Evolutionary conservation across 768 basidiomycete genomes (phyloP).

Genomic region (Panaeolus cyanescens): DNA sequence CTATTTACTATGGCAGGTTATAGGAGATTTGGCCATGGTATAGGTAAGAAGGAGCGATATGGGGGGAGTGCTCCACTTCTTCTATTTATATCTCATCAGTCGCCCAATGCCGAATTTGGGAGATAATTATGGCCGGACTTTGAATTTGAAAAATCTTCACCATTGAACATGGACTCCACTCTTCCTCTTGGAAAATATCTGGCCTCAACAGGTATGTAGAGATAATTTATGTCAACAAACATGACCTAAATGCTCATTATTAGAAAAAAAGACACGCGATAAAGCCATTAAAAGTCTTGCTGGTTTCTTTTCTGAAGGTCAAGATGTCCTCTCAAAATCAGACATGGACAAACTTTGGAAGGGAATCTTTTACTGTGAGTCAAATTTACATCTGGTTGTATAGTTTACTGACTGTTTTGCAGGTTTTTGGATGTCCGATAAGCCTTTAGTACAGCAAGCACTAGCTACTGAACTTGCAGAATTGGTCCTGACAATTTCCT

Average conservation of each 20-base stretch:
- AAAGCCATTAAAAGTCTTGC: constrained; percentile 83
- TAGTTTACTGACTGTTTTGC: neutral
- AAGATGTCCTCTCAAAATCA: constrained; percentile 59
- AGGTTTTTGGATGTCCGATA: constrained; percentile 99
- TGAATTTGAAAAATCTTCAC: constrained; percentile 23
- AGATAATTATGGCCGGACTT: constrained; percentile 23
- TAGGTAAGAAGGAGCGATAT: neutral
- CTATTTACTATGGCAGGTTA: constrained; percentile 85
- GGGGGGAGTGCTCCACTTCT: neutral
- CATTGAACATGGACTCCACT: constrained; percentile 34
- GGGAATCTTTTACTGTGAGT: constrained; percentile 92
- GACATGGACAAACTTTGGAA: constrained; percentile 98
- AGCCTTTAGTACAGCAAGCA: constrained; percentile 93
- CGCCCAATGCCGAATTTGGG: neutral
- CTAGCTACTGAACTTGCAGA: constrained; percentile 86
- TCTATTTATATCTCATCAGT: constrained; percentile 4
- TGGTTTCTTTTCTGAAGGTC: constrained; percentile 73
- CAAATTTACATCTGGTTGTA: neutral
- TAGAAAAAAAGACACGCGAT: constrained; percentile 92
- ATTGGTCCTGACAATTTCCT: constrained; percentile 69
- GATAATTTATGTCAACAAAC: neutral
- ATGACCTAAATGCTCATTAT: constrained; percentile 15
- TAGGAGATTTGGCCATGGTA: constrained; percentile 59
- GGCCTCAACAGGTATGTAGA: constrained; percentile 79
- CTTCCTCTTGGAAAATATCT: constrained; percentile 89